These are phyloP conservation scores for Onygena corvina DNA, from an alignment of 2,329 filamentous ascomycete species.

Conservation along the genomic window DNA sequence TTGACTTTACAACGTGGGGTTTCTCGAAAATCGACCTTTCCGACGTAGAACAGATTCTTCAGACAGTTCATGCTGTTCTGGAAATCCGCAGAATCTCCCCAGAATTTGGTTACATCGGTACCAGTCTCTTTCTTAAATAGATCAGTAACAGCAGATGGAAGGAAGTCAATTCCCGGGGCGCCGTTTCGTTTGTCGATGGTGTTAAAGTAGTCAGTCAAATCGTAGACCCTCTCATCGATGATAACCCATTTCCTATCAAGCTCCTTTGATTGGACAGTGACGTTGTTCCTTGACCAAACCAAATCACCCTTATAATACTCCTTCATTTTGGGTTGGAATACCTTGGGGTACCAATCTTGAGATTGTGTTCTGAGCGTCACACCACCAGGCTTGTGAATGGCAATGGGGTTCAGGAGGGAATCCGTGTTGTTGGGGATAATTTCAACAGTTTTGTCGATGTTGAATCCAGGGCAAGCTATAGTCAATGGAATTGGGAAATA, in stretches of 20 bases:
- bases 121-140: slow-evolving; percentile 66
- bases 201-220: slow-evolving; percentile 83
- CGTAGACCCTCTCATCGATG: slow-evolving; percentile 65
- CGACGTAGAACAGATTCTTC: slow-evolving; percentile 69
- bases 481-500: slow-evolving; percentile 75
- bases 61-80: slow-evolving; percentile 66
- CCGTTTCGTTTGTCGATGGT: slow-evolving; percentile 52
- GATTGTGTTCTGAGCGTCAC: slow-evolving; percentile 47
- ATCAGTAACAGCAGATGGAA: slow-evolving; percentile 55
- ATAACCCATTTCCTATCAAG: slow-evolving; percentile 66
- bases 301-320: slow-evolving; percentile 80
- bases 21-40: slow-evolving; percentile 73
- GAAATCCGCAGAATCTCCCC: slow-evolving; percentile 44
- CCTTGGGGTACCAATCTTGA: slow-evolving; percentile 62
- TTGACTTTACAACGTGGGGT: slow-evolving; percentile 68
- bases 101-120: slow-evolving; percentile 58
- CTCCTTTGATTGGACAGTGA: slow-evolving; percentile 55
- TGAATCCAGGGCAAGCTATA: slow-evolving; percentile 61
- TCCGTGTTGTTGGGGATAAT: slow-evolving; percentile 50
- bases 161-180: slow-evolving; percentile 51
- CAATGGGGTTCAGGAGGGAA: slow-evolving; percentile 45
- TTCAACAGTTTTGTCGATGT: slow-evolving; percentile 43
- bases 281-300: slow-evolving; percentile 51
- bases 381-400: slow-evolving; percentile 61
- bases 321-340: slow-evolving; percentile 66